Base-by-base conservation (phyloP, 768 basidiomycete species). In the Vishniacozyma victoriae region DNA sequence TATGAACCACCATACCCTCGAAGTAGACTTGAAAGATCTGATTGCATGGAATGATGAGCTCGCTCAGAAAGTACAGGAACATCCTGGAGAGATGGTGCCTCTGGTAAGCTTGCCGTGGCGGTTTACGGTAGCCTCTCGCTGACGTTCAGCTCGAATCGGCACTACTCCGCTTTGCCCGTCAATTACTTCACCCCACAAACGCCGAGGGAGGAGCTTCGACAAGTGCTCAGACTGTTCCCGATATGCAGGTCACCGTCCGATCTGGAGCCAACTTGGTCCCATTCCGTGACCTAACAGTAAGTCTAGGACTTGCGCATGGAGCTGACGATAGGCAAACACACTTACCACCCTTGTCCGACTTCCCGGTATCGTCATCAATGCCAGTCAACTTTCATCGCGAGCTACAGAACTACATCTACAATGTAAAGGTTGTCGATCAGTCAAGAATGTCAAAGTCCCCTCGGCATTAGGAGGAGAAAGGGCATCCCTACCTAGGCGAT, bases 361-460 rank as follows among this genome's bases (percentile, higher is more conserved):
- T 35, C 95, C 95, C 1, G 95, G 95, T 25, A 99, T 99, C 62
- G 91, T 97, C 69, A 96, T 97, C 68, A 92, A 92, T 25, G 88
- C 95, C 0, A 93, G 91, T 9, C 84, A 90, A 15, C 79, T 97
- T 18, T 87, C 90, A 0, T 87, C 93, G 1, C 83, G 93, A 36
- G 90, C 95, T 9, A 91, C 90, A 18, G 87, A 85, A 55, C 79
- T 99, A 4, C 84, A 87, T 60, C 78, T 99, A 15, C 90, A 91
- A 71, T 99, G 95, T 72, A 87, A 90, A 49, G 82, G 83, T 1
- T 99, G 95, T 70, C 79, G 87, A 27, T 81, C 82, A 3, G 80
- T 82, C 7, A 90, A 87, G 69, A 79, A 79, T 0, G 78, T 97
- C 33, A 80, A 84, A 52, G 88, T 90, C 6, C 74, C 91, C 24